Evolutionary conservation across 179 eudicot genomes (phyloP).

Genomic region (Silene vulgaris): DNA sequence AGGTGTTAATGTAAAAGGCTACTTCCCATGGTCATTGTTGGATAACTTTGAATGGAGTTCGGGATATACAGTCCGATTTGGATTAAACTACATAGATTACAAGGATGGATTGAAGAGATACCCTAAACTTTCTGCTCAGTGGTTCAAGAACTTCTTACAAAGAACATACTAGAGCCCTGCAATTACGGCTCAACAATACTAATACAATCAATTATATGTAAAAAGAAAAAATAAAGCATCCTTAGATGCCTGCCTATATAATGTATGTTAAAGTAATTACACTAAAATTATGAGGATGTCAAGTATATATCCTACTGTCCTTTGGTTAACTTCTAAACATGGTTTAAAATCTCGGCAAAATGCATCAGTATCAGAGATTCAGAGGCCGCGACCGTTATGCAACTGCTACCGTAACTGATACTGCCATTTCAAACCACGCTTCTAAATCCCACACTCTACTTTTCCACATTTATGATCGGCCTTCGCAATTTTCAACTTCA

Average conservation of each 20-base stretch:
- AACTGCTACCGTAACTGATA: too few species aligned
- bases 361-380: too few species aligned
- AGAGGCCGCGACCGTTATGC: too few species aligned
- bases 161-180: not conserved
- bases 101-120: constrained; percentile 27
- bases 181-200: not conserved
- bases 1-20: constrained; percentile 29
- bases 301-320: not conserved
- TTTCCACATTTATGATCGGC: too few species aligned
- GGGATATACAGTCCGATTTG: constrained; percentile 37
- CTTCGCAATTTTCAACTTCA: too few species aligned
- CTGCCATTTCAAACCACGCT: too few species aligned
- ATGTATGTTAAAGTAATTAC: not conserved
- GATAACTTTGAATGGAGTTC: constrained; percentile 42
- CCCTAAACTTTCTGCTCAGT: constrained; percentile 34
- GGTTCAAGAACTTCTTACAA: constrained; percentile 33
- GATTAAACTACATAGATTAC: constrained; percentile 32
- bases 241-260: not conserved
- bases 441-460: too few species aligned
- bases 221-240: not conserved
- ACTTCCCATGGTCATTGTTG: constrained; percentile 37
- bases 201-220: not conserved
- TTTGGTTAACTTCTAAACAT: not conserved
- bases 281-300: not conserved
- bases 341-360: too few species aligned